phyloP scores from a whole-genome alignment of 78 protist genomes.

The Polysphondylium violaceum region DNA sequence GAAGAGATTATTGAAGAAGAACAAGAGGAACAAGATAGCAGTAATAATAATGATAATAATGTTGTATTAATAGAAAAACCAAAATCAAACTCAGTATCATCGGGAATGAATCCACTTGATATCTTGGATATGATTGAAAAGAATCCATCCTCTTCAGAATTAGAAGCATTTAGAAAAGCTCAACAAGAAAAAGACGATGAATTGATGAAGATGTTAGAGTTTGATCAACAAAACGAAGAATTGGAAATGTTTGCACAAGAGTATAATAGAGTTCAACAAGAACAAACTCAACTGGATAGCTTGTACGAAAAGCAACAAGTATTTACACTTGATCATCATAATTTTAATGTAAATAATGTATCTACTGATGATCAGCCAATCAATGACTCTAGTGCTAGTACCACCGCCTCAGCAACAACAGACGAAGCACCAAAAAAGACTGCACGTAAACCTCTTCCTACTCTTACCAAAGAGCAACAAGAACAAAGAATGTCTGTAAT shows the following conservation, averaged over 20 bases:
- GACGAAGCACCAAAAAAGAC: neutral
- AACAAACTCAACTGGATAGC: neutral
- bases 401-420: neutral
- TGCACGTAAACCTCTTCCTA: constrained; percentile 21
- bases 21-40: neutral
- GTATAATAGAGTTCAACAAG: constrained; percentile 1
- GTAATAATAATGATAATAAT: neutral
- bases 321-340: neutral
- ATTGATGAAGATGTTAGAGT: neutral
- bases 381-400: neutral
- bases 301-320: neutral
- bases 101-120: no score
- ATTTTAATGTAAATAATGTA: neutral
- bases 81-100: neutral
- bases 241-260: neutral
- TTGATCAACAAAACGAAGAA: neutral
- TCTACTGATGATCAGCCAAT: neutral
- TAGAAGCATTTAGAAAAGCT: neutral
- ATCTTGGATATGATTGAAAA: no score
- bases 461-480: constrained; percentile 25
- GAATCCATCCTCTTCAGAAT: neutral
- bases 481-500: neutral
- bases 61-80: neutral
- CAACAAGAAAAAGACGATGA: constrained; percentile 2
- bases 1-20: neutral